Evolutionary conservation across 192 early-diverging fungal species (phyloP).

Genomic region (Globomyces pollinis-pini): DNA sequence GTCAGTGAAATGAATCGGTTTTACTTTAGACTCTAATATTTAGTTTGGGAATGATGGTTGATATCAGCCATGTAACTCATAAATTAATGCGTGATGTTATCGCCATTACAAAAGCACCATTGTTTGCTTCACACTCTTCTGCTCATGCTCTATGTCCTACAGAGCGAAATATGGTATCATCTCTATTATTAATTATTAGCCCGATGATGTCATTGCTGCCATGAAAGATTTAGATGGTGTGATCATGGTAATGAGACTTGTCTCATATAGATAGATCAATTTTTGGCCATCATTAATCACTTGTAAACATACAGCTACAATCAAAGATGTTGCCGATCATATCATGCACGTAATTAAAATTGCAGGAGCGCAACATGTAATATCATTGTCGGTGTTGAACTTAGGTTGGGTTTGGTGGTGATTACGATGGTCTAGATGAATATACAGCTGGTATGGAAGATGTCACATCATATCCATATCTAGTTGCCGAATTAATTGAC

Average conservation of each 20-base stretch:
- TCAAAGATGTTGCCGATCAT: constrained; percentile 50
- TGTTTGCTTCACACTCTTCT: constrained; percentile 57
- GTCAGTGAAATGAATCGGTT: constrained; percentile 56
- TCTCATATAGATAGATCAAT: too few species aligned
- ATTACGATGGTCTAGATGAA: constrained; percentile 47
- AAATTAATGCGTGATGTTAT: constrained; percentile 54
- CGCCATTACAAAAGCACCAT: constrained; percentile 43
- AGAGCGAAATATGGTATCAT: constrained; percentile 41
- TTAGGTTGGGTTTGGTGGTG: constrained; percentile 58
- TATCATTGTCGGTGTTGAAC: too few species aligned
- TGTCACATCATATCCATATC: constrained; percentile 43
- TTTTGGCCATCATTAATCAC: constrained; percentile 48
- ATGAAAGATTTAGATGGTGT: constrained; percentile 9
- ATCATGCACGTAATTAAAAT: constrained; percentile 44
- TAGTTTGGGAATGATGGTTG: constrained; percentile 60
- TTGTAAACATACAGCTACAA: constrained; percentile 29
- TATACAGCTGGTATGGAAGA: constrained; percentile 52
- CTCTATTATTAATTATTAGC: background rate
- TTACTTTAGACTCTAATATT: background rate
- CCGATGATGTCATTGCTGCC: constrained; percentile 53
- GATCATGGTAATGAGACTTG: too few species aligned
- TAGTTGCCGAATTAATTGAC: constrained; percentile 33
- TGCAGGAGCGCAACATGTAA: constrained; percentile 41
- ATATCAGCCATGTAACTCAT: constrained; percentile 55
- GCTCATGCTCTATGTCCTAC: constrained; percentile 42